Evolutionary conservation across 768 basidiomycete genomes (phyloP), one percentile per base, ranked within the genome.

Genomic region (Crucibulum laeve): DNA sequence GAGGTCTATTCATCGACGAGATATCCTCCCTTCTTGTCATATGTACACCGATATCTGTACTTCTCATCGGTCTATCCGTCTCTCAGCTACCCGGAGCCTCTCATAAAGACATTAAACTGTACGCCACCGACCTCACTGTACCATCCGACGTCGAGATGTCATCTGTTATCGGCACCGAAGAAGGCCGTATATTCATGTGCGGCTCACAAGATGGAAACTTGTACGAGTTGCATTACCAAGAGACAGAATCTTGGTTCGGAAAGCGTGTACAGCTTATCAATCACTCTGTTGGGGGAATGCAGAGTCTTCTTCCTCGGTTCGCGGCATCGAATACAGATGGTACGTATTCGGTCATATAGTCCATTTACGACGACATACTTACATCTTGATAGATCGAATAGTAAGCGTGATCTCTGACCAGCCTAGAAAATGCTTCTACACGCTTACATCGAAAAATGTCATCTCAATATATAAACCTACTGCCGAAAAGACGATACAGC

Each of bases 191-290:
- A 48, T 94, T 98, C 65, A 89, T 95, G 87, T 78, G 78, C 40
- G 90, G 90, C 11, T 70, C 76, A 7, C 82, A 85, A 55, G 91
- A 95, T 55, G 92, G 92, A 11, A 82, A 84, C 57, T 65, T 98
- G 42, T 96, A 95, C 62, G 95, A 97, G 61, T 63, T 98, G 33
- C 84, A 88, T 55, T 98, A 97, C 62, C 88, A 91, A 54, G 82
- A 86, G 52, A 86, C 77, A 49, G 89, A 93, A 55, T 86, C 88
- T 0, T 95, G 92, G 92, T 95, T 96, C 65, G 85, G 82, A 34
- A 91, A 91, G 61, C 76, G 83, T 39, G 80, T 90, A 17, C 81
- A 87, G 51, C 72, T 98, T 42, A 74, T 90, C 58, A 95, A 96
- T 54, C 90, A 93, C 56, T 90, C 92, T 15, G 74, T 88, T 30